Percentiles rank a stretch among this genome's conserved stretches.
Evolutionary conservation across 345 rosid genomes (phyloP).

Genomic region (Combretum micranthum): DNA sequence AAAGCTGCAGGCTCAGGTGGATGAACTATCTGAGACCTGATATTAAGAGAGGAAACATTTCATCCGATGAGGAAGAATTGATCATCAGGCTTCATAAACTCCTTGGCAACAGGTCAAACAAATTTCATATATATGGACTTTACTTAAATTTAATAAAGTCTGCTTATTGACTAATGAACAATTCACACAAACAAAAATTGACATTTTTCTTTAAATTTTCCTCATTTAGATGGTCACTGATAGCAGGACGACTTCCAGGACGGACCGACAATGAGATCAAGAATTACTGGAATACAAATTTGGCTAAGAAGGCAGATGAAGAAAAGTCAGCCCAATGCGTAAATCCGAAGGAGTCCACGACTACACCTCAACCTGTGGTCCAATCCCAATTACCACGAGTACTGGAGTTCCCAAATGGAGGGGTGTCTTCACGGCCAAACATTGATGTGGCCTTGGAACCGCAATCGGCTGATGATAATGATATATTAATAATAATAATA

Average conservation of each 20-base stretch:
- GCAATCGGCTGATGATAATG: not conserved
- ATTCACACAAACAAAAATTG: not conserved
- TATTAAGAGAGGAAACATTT: slow-evolving; percentile 13
- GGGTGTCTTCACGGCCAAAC: not conserved
- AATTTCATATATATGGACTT: too few species aligned
- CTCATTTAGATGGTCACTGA: slow-evolving; percentile 30
- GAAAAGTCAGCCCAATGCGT: not conserved
- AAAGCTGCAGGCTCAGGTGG: slow-evolving; percentile 17
- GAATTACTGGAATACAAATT: slow-evolving; percentile 35
- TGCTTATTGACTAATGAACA: not conserved
- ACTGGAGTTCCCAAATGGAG: too few species aligned
- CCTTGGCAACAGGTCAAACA: slow-evolving; percentile 28
- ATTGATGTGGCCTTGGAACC: not conserved
- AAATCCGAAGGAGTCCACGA: not conserved
- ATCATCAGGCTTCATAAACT: slow-evolving; percentile 32
- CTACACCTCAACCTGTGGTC: not conserved
- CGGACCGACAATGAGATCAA: slow-evolving; percentile 39
- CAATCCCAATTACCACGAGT: too few species aligned
- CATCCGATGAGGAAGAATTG: slow-evolving; percentile 24
- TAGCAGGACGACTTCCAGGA: slow-evolving; percentile 38
- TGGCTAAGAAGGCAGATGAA: slow-evolving; percentile 17
- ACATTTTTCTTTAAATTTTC: not conserved
- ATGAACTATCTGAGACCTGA: slow-evolving; percentile 12
- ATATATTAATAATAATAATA: too few species aligned
- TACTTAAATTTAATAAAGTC: not conserved